These are phyloP conservation scores for Cydonia oblonga DNA, from an alignment of 331 rosid genomes.

Conservation along the genomic window DNA sequence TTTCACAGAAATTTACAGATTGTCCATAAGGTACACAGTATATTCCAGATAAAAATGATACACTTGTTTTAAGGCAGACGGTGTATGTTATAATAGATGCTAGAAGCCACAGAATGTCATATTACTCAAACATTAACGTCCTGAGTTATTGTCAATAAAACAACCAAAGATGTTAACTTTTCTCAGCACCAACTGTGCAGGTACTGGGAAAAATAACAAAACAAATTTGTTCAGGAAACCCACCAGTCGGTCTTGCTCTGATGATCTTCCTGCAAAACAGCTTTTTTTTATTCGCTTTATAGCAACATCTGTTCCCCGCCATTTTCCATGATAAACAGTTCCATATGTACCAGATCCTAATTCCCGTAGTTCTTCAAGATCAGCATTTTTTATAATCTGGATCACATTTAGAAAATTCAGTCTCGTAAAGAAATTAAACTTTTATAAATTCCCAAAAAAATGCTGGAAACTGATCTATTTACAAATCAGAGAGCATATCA, in stretches of 20 bases:
- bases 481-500: background rate
- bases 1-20: background rate
- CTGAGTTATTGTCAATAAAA: background rate
- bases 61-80: background rate
- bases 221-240: constrained; percentile 13
- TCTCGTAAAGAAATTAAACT: constrained; percentile 2
- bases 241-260: constrained; percentile 56
- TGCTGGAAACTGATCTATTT: background rate
- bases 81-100: background rate
- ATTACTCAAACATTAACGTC: background rate
- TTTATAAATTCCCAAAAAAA: background rate
- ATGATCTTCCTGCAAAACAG: constrained; percentile 55
- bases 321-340: constrained; percentile 65
- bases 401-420: constrained; percentile 8
- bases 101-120: background rate
- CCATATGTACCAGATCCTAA: constrained; percentile 71
- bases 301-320: constrained; percentile 69
- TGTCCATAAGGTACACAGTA: background rate
- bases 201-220: background rate
- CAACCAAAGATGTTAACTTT: background rate
- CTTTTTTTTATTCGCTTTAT: constrained; percentile 57
- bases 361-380: constrained; percentile 58
- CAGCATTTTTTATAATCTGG: constrained; percentile 48
- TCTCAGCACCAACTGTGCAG: background rate
- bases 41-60: background rate